Conservation (phyloP, 495 filamentous ascomycete genomes). For the Lophiotrema nucula region DNA sequence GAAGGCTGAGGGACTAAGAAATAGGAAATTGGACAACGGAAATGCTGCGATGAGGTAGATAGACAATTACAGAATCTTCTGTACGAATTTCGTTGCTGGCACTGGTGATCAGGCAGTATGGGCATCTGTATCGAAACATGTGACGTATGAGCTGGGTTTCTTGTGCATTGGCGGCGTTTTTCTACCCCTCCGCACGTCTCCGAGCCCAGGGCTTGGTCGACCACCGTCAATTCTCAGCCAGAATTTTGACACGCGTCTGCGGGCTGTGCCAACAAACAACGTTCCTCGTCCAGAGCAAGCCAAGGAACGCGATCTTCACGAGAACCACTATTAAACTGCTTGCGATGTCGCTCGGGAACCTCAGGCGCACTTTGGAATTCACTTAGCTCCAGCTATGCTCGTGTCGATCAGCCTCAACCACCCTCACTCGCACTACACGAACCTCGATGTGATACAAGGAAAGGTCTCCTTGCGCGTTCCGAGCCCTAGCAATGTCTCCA, state of each 20-base stretch:
- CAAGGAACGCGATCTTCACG: not conserved
- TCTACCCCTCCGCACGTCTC: not conserved
- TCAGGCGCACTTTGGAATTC: not conserved
- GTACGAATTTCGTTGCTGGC: too few relatives aligned
- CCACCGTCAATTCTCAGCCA: not conserved
- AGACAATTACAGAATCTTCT: too few relatives aligned
- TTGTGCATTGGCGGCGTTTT: not conserved
- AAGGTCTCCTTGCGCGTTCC: conserved; percentile 63
- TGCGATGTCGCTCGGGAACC: conserved; percentile 7
- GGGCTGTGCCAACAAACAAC: conserved; percentile 13
- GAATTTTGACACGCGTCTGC: conserved; percentile 12
- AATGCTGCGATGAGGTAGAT: too few relatives aligned
- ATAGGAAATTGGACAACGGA: too few relatives aligned
- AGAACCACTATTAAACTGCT: not conserved
- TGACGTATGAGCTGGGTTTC: not conserved
- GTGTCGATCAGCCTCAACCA: conserved; percentile 75
- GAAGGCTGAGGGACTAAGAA: too few relatives aligned
- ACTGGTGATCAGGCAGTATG: too few relatives aligned
- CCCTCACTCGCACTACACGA: conserved; percentile 75
- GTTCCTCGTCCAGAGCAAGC: not conserved
- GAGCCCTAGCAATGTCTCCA: conserved; percentile 66
- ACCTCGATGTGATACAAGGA: conserved; percentile 77
- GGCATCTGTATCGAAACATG: not conserved
- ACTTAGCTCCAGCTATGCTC: conserved; percentile 56
- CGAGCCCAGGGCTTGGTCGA: not conserved